These are phyloP conservation scores for Verruconis gallopava DNA, from an alignment of 2,329 filamentous ascomycete species.

Conservation along the genomic window DNA sequence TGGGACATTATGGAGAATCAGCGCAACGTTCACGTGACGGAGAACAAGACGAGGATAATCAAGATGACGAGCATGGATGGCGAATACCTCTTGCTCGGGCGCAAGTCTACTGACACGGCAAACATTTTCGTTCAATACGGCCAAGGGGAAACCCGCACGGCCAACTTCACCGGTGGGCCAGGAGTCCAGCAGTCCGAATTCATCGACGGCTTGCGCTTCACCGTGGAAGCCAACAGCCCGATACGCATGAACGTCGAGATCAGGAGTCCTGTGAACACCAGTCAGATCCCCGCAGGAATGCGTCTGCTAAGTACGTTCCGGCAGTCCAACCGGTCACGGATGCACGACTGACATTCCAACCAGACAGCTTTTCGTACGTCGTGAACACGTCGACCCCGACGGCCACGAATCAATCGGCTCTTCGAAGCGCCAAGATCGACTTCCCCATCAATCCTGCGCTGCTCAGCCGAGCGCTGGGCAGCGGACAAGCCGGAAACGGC, in stretches of 20 bases:
- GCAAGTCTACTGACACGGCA: conserved; percentile 16
- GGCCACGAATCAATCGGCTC: no score
- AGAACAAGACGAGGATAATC: conserved; percentile 17
- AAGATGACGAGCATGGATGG: conserved; percentile 22
- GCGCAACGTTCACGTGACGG: conserved; percentile 18
- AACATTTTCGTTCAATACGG: conserved; percentile 25
- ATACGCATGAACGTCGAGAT: conserved; percentile 12
- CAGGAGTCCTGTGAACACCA: conserved; percentile 6
- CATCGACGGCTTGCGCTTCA: conserved; percentile 18
- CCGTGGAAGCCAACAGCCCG: conserved; percentile 7
- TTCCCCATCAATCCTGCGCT: no score
- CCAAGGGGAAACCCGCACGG: conserved; percentile 19
- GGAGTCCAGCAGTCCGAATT: conserved; percentile 19
- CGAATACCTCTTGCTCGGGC: conserved; percentile 21
- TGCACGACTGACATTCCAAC: no score
- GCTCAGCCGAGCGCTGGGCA: no score
- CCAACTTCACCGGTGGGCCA: conserved; percentile 17
- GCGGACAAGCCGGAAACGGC: no score
- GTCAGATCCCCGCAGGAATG: conserved; percentile 5
- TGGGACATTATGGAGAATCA: conserved; percentile 22
- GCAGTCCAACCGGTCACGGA: no score
- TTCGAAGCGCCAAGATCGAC: no score
- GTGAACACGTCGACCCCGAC: no score
- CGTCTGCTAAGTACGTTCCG: conserved; percentile 4
- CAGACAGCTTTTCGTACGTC: conserved; percentile 3